These are phyloP conservation scores for Ogataea haglerorum DNA, from an alignment of 805 yeast genomes.

Conservation along the genomic window DNA sequence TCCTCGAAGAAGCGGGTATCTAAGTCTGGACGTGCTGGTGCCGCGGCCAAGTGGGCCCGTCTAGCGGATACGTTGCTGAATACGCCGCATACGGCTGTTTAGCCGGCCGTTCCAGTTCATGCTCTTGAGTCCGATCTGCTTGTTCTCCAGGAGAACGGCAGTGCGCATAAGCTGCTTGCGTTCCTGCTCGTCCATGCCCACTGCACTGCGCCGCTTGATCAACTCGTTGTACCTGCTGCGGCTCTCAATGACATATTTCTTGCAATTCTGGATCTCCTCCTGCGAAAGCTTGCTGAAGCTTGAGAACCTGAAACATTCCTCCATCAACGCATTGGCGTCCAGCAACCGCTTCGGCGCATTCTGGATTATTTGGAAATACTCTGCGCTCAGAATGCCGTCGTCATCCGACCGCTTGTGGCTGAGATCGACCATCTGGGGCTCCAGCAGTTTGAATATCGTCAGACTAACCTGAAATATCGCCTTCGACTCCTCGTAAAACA, in stretches of 20 bases:
- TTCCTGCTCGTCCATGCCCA: conserved; percentile 31
- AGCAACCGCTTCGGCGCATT: conserved; percentile 69
- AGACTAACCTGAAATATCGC: conserved; percentile 79
- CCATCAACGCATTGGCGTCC: conserved; percentile 68
- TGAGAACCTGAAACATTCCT: conserved; percentile 59
- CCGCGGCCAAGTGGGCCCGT: conserved; percentile 36
- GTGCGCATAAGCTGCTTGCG: conserved; percentile 28
- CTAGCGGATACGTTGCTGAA: conserved; percentile 24
- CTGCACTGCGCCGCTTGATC: conserved; percentile 29
- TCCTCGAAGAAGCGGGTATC: conserved; percentile 51
- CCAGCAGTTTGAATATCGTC: conserved; percentile 73
- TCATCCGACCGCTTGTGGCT: conserved; percentile 21
- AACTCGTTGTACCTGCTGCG: conserved; percentile 40
- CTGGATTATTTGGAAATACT: conserved; percentile 78
- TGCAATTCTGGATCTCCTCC: conserved; percentile 74
- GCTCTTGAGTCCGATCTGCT: conserved; percentile 31
- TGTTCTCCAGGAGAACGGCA: conserved; percentile 22
- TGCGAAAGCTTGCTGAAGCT: conserved; percentile 61
- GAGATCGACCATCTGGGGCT: conserved; percentile 49
- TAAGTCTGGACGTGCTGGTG: conserved; percentile 55
- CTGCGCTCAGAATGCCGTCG: conserved; percentile 30
- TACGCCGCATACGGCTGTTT: conserved; percentile 30
- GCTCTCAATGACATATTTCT: conserved; percentile 70
- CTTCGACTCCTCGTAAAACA: conserved; percentile 89
- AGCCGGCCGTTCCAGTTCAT: conserved; percentile 35